These are phyloP conservation scores for Kwoniella heveanensis DNA, from an alignment of 768 basidiomycete species.

Conservation along the genomic window DNA sequence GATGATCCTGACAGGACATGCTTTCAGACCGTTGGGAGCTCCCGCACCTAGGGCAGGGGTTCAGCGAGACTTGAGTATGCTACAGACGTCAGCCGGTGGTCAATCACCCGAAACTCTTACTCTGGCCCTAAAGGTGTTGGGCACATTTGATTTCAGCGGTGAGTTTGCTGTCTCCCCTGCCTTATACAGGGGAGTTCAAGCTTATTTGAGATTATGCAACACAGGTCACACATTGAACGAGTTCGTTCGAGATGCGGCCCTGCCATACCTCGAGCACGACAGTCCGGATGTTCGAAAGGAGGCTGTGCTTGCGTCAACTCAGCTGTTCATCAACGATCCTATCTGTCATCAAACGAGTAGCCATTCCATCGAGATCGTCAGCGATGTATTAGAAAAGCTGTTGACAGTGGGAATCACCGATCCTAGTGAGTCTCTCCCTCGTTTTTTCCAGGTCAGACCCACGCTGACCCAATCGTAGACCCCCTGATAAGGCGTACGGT, in stretches of 20 bases:
- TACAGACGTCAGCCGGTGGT: constrained; percentile 28
- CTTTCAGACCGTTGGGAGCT: constrained; percentile 85
- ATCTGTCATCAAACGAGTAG: constrained; percentile 95
- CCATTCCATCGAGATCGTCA: constrained; percentile 94
- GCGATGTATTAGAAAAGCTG: constrained; percentile 95
- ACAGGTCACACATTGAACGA: constrained; percentile 90
- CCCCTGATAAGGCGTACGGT: constrained; percentile 82
- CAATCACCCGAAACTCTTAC: constrained; percentile 54
- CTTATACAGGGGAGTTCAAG: not conserved
- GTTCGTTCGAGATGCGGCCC: constrained; percentile 85
- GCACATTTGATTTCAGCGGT: constrained; percentile 94
- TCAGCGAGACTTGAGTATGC: constrained; percentile 33
- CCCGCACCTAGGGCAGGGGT: constrained; percentile 63
- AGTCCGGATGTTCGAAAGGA: constrained; percentile 81
- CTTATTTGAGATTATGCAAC: constrained; percentile 9
- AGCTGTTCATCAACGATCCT: constrained; percentile 87
- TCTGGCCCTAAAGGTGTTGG: constrained; percentile 81
- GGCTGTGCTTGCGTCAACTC: constrained; percentile 88
- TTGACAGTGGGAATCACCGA: constrained; percentile 94
- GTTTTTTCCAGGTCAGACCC: not conserved
- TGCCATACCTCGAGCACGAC: constrained; percentile 94
- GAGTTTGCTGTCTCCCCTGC: constrained; percentile 28
- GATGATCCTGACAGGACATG: constrained; percentile 73
- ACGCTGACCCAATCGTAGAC: constrained; percentile 59
- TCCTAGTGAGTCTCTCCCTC: constrained; percentile 65